These are phyloP conservation scores for Diutina mesorugosa DNA, from an alignment of 1,139 yeast genomes.

Conservation along the genomic window DNA sequence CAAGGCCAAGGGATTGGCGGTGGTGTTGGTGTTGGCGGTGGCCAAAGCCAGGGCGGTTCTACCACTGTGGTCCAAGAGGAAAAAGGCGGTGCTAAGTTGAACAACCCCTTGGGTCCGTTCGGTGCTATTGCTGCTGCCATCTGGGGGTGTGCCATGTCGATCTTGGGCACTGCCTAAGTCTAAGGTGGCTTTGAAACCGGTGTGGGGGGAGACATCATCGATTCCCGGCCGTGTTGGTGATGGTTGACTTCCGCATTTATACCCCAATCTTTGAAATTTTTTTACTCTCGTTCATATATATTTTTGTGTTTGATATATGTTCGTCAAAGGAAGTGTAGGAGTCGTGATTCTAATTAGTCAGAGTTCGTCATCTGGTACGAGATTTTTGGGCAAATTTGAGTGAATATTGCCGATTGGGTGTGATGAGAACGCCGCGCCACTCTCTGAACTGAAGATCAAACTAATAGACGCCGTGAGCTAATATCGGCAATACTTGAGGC, in stretches of 20 bases:
- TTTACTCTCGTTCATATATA: neutral
- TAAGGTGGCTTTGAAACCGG: neutral
- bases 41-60: neutral
- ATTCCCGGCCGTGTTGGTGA: neutral
- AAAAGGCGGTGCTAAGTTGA: neutral
- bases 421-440: too few species aligned
- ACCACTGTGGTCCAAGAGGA: neutral
- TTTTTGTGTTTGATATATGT: neutral
- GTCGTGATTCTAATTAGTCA: too few species aligned
- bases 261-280: neutral
- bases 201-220: neutral
- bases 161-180: neutral
- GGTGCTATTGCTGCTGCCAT: constrained; percentile 1
- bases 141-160: neutral
- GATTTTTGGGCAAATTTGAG: too few species aligned
- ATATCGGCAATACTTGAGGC: too few species aligned
- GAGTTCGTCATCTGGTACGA: too few species aligned
- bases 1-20: neutral
- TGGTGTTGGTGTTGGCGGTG: neutral
- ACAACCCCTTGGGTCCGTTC: neutral
- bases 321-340: neutral
- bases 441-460: too few species aligned
- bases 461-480: too few species aligned
- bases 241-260: neutral
- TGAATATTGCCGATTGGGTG: too few species aligned